phyloP scores from a whole-genome alignment of 1,284 basidiomycete genomes.

The Ganoderma leucocontextum region DNA sequence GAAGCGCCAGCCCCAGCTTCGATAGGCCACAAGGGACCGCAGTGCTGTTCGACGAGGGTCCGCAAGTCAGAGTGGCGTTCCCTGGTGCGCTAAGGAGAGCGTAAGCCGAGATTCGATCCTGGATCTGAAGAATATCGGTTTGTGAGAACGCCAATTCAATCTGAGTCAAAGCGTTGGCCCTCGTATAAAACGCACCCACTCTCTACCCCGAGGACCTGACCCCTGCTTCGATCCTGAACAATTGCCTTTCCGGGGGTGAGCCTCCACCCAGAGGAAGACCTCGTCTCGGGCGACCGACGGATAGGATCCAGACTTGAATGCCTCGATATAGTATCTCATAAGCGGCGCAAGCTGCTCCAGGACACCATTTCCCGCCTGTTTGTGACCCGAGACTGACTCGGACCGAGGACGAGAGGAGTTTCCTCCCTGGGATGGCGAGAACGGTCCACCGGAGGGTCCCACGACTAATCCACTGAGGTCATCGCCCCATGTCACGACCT shows the following conservation, averaged over 20 bases:
- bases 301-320: conserved; percentile 72
- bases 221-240: conserved; percentile 35
- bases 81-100: conserved; percentile 52
- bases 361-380: not conserved
- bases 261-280: conserved; percentile 67
- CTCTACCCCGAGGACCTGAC: conserved; percentile 42
- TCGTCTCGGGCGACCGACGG: conserved; percentile 63
- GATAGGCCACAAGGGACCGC: conserved; percentile 53
- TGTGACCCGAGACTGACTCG: not conserved
- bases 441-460: not conserved
- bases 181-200: conserved; percentile 40
- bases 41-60: conserved; percentile 45
- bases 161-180: not conserved
- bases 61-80: conserved; percentile 55
- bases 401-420: not conserved
- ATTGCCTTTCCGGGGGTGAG: conserved; percentile 53
- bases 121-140: conserved; percentile 31
- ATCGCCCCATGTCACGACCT: conserved; percentile 72
- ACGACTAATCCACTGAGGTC: conserved; percentile 55
- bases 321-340: conserved; percentile 62
- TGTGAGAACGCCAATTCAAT: not conserved
- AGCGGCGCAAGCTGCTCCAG: conserved; percentile 34
- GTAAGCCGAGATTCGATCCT: conserved; percentile 52
- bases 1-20: conserved; percentile 54
- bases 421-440: not conserved